These are phyloP conservation scores for Colletotrichum navitas DNA, from an alignment of 2,329 filamentous ascomycete genomes.

Conservation along the genomic window DNA sequence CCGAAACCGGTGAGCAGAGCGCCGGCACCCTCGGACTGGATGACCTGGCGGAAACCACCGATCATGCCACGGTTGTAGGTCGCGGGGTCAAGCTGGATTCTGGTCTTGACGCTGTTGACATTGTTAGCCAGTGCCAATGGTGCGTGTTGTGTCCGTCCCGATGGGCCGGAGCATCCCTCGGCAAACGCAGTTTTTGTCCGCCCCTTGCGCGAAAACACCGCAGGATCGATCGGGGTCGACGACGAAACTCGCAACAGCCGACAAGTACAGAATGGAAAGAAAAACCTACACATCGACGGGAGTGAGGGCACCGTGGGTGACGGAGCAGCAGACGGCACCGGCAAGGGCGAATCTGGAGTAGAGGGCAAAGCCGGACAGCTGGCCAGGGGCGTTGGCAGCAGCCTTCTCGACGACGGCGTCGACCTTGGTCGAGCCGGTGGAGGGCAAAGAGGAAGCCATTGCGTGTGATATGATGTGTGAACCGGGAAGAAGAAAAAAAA, in stretches of 20 bases:
- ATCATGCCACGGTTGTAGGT: constrained; percentile 92
- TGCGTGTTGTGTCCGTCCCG: background rate
- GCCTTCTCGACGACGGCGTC: constrained; percentile 59
- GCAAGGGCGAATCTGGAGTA: constrained; percentile 98
- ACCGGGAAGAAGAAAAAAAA: constrained; percentile 26
- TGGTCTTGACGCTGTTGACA: constrained; percentile 84
- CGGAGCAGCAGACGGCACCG: constrained; percentile 96
- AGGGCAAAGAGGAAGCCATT: constrained; percentile 57
- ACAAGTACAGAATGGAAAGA: background rate
- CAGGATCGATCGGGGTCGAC: background rate
- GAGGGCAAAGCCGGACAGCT: constrained; percentile 71
- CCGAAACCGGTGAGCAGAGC: constrained; percentile 89
- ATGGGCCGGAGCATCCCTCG: constrained; percentile 2
- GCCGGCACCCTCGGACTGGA: constrained; percentile 85
- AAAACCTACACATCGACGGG: constrained; percentile 97
- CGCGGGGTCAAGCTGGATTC: constrained; percentile 90
- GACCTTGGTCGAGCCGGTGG: constrained; percentile 59
- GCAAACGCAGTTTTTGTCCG: constrained; percentile 9
- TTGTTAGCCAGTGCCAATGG: constrained; percentile 20
- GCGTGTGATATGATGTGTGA: constrained; percentile 45
- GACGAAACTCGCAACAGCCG: background rate
- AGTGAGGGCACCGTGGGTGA: constrained; percentile 97
- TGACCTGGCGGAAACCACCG: constrained; percentile 88
- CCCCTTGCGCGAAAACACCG: constrained; percentile 21
- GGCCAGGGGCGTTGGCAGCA: constrained; percentile 56